Conservation (phyloP, 2,329 filamentous ascomycete species). For the Pestalotiopsis sp. region DNA sequence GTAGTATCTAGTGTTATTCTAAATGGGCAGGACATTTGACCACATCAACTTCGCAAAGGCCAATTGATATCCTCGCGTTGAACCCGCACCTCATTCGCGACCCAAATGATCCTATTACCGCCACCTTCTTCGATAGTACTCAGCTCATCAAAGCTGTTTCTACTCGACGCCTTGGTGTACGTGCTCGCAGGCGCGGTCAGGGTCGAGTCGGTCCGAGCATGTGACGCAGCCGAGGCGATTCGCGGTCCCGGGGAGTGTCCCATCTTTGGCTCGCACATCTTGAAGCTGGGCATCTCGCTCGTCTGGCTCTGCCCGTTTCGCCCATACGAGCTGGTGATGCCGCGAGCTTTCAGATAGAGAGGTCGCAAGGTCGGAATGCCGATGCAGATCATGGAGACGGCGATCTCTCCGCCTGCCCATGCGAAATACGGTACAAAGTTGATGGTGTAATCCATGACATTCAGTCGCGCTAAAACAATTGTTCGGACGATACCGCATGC, state of each 20-base stretch:
- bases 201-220: constrained; percentile 18
- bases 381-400: constrained; percentile 30
- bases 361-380: constrained; percentile 29
- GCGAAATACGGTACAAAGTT: constrained; percentile 32
- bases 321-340: constrained; percentile 21
- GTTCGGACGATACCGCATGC: constrained; percentile 35
- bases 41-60: constrained; percentile 24
- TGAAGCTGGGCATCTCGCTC: constrained; percentile 31
- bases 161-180: constrained; percentile 20
- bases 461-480: constrained; percentile 25
- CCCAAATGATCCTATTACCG: constrained; percentile 28
- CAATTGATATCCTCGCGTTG: constrained; percentile 26
- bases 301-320: constrained; percentile 15
- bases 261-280: constrained; percentile 20
- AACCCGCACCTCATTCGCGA: constrained; percentile 31
- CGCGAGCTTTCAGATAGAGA: constrained; percentile 27
- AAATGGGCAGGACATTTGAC: neutral
- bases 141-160: constrained; percentile 32
- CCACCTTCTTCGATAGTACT: constrained; percentile 1
- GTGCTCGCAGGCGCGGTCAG: constrained; percentile 23
- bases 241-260: constrained; percentile 18
- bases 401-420: constrained; percentile 31
- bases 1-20: neutral
- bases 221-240: constrained; percentile 17
- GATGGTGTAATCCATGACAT: constrained; percentile 31